Percentiles rank a stretch among this genome's conserved stretches.
These are phyloP conservation scores for Erythrobasidium hasegawianum DNA, from an alignment of 1,284 basidiomycete genomes.

Conservation along the genomic window DNA sequence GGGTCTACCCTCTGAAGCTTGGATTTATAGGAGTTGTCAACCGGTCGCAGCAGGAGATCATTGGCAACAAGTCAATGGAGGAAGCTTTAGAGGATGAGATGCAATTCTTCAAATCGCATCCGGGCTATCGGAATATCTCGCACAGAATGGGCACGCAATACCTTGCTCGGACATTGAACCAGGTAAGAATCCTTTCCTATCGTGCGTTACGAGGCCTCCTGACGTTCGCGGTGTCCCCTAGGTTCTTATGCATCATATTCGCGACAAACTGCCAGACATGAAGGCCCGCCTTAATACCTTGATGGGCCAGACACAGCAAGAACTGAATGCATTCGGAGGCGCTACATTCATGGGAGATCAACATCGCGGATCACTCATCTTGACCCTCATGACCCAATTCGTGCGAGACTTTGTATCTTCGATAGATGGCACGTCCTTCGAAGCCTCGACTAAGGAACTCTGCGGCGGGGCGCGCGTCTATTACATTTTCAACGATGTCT, in stretches of 20 bases:
- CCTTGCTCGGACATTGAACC: slow-evolving; percentile 88
- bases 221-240: slow-evolving; percentile 45
- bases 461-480: slow-evolving; percentile 97
- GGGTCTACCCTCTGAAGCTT: slow-evolving; percentile 93
- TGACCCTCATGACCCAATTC: slow-evolving; percentile 98
- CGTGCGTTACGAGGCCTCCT: slow-evolving; percentile 14
- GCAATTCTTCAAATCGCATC: slow-evolving; percentile 87
- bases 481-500: slow-evolving; percentile 99
- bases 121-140: slow-evolving; percentile 90
- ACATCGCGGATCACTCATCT: slow-evolving; percentile 80
- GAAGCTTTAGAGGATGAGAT: slow-evolving; percentile 81
- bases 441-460: slow-evolving; percentile 97
- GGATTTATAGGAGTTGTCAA: slow-evolving; percentile 98
- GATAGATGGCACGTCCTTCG: slow-evolving; percentile 95
- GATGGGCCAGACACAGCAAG: slow-evolving; percentile 98
- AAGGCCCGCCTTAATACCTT: slow-evolving; percentile 96
- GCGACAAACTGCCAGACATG: slow-evolving; percentile 99
- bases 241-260: slow-evolving; percentile 96
- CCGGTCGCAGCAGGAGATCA: slow-evolving; percentile 96
- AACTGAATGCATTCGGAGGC: slow-evolving; percentile 93
- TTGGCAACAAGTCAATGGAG: slow-evolving; percentile 75
- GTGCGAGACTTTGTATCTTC: slow-evolving; percentile 95
- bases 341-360: slow-evolving; percentile 86
- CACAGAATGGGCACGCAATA: slow-evolving; percentile 96
- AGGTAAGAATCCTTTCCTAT: slow-evolving; percentile 55